phyloP scores from a whole-genome alignment of 1,139 yeast species.

The Kluyveromyces sp. region DNA sequence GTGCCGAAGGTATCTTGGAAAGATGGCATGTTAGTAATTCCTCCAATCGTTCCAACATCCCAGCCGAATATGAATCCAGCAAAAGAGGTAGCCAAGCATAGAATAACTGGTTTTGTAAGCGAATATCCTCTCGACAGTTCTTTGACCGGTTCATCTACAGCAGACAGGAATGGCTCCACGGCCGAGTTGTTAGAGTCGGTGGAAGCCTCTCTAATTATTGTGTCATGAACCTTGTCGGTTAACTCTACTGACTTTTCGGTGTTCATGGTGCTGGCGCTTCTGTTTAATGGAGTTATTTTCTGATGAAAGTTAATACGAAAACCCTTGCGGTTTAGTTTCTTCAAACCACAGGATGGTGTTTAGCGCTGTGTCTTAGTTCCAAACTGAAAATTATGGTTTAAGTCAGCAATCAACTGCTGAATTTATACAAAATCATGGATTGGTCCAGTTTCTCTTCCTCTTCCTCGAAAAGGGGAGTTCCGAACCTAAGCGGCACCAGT shows the following conservation, averaged over 20 bases:
- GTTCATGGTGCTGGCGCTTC: not conserved
- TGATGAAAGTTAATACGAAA: no score
- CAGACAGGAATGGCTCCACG: not conserved
- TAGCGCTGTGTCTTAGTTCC: no score
- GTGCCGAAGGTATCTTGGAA: constrained; percentile 47
- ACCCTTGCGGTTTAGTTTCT: no score
- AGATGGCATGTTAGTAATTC: constrained; percentile 51
- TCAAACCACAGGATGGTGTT: no score
- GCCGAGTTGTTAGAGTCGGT: not conserved
- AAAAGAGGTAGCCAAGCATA: constrained; percentile 39
- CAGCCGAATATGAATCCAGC: constrained; percentile 70
- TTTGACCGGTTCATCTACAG: not conserved
- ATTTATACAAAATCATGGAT: not conserved
- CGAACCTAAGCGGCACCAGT: not conserved
- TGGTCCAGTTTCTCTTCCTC: not conserved
- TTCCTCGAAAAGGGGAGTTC: not conserved
- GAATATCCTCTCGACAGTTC: not conserved
- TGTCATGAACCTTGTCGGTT: not conserved
- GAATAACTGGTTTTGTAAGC: constrained; percentile 26
- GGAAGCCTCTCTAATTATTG: not conserved
- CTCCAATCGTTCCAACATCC: constrained; percentile 72
- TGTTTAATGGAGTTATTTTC: no score
- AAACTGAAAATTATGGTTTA: not conserved
- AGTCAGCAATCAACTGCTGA: not conserved
- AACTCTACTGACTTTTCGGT: not conserved